Conservation (phyloP, 2,329 filamentous ascomycete species). For the Cladosporium velox region DNA sequence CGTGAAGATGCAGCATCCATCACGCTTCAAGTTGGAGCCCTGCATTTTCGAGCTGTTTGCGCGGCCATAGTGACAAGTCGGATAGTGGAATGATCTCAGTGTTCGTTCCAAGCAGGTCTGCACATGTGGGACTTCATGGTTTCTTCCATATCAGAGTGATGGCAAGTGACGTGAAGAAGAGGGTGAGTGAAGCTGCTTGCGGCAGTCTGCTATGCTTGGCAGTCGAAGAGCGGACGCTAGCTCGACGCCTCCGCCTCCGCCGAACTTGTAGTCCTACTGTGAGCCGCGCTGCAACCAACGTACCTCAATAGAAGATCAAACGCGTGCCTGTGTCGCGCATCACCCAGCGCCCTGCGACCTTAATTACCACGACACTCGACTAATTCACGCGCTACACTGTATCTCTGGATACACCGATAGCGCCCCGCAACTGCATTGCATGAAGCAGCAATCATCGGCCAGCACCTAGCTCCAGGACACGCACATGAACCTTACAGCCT, state of each 20-base stretch:
- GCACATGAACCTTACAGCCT: constrained; percentile 12
- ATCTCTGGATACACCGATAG: neutral
- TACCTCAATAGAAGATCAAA: constrained; percentile 4
- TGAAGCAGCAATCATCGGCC: neutral
- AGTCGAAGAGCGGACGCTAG: neutral
- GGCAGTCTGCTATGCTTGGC: constrained; percentile 9
- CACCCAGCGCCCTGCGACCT: neutral
- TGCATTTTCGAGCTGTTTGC: neutral
- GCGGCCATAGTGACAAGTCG: neutral
- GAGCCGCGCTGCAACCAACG: constrained; percentile 6
- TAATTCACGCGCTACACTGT: neutral
- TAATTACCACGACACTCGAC: neutral
- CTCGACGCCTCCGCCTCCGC: neutral
- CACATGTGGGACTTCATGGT: neutral
- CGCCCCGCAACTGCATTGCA: neutral
- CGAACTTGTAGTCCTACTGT: constrained; percentile 7
- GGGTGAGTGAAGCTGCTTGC: neutral
- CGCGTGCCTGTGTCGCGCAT: constrained; percentile 14
- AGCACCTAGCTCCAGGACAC: neutral
- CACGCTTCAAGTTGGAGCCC: neutral
- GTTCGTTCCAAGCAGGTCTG: neutral
- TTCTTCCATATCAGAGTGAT: neutral
- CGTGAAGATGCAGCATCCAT: neutral
- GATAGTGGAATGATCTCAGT: neutral
- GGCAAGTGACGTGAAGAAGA: neutral